Evolutionary conservation across 2,329 filamentous ascomycete genomes (phyloP), one percentile per base, ranked within the genome.

Genomic region (Colletotrichum chlorophyti): DNA sequence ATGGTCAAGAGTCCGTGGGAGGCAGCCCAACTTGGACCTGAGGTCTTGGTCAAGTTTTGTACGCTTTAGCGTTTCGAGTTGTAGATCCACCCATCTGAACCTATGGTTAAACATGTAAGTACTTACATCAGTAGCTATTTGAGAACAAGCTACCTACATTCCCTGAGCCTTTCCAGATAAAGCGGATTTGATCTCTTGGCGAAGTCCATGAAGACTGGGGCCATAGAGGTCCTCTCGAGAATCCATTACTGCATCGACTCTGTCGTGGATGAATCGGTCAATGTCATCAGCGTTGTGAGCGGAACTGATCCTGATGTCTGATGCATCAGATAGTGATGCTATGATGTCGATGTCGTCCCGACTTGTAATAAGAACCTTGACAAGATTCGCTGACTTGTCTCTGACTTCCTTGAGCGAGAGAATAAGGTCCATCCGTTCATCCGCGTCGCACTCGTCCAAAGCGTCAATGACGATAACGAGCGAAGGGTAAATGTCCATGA

Each of bases 371-470:
- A 45, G 14, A 11, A 45, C 12, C n/a, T 45, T 45, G 6, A 45
- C 12, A n/a, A 45, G 41, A 12, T 32, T 32, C 26, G 26, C 5
- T 2, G 26, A 32, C 4, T 21, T 31, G 5, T 32, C 5, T 21
- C 26, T 19, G 1, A 45, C 26, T 32, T 31, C 1, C n/a, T 31
- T 45, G 3, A 45, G 26, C 3, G 15, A 14, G 9, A 17, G 6
- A 29, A 60, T 19, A 6, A 57, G 32, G 7, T 23, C 17, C 8
- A 27, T 15, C 5, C 58, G 37, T 5, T 53, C 43, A 29, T 43
- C 37, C n/a, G 10, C 21, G 19, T 60, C 21, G 38, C 43, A 51
- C n/a, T 60, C 52, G 14, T 57, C 51, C n/a, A 60, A 21, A n/a
- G 45, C 52, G 26, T 60, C 52, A 15, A 60, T 35, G 7, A 52